These are phyloP conservation scores for Tuber indicum DNA, from an alignment of 495 filamentous ascomycete species.

Conservation along the genomic window DNA sequence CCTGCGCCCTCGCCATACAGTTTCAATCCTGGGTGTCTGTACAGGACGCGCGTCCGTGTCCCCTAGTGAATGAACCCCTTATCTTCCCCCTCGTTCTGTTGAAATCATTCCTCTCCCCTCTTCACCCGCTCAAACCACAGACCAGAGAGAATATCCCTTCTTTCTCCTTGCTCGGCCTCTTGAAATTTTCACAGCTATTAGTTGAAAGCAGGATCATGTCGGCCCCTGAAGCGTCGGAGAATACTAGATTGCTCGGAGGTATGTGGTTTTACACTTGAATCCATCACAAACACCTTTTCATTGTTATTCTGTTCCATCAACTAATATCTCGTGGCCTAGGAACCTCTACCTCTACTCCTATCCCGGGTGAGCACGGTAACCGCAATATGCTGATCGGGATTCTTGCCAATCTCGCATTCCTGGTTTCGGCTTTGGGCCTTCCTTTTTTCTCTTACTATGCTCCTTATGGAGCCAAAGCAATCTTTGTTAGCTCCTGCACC, in stretches of 20 bases:
- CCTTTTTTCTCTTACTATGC: not conserved
- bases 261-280: not conserved
- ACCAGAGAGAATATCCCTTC: not conserved
- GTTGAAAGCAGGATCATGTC: not conserved
- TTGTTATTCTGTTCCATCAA: not conserved
- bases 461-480: not conserved
- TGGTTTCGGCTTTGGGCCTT: not conserved
- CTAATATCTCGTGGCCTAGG: not conserved
- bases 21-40: not conserved
- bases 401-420: not conserved
- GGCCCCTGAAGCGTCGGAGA: not conserved
- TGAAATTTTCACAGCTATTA: not conserved
- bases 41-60: not conserved
- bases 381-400: not conserved
- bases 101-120: not conserved
- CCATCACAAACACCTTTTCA: not conserved
- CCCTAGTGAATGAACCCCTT: not conserved
- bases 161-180: not conserved
- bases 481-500: not conserved
- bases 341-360: not conserved
- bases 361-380: not conserved
- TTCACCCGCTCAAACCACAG: not conserved
- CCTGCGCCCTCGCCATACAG: not conserved
- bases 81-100: not conserved
- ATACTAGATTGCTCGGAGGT: not conserved